Base-by-base conservation (phyloP, 2,329 filamentous ascomycete genomes). In the Nannizziopsis arthrosporioides region DNA sequence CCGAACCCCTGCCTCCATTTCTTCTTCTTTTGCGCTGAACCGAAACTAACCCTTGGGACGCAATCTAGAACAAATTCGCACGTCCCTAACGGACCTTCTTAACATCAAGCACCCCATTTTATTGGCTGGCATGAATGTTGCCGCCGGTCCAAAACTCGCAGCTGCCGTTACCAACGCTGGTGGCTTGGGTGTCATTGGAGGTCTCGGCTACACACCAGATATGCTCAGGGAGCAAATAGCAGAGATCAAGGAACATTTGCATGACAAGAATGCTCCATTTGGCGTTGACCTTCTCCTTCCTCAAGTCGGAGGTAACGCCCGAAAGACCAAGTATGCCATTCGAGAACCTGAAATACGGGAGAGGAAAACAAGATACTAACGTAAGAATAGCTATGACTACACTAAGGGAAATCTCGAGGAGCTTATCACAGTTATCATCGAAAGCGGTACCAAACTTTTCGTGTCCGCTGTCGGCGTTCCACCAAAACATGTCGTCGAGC, bases 71-170 rank as follows among this genome's bases (percentile, higher is more conserved):
- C 77, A 85, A 74, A 83, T 98, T 69, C 85, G 85, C 63, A 98
- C 92, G 47, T 81, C 85, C 57, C 75, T 89, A 61, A 98, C 92
- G 59, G 90, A 96, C 78, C 84, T 96, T 56, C 84, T 98, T 72
- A 85, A 87, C 76, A 96, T 98, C 78, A 86, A 94, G 68, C 92
- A 98, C 72, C 92, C 92, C 51, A 75, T 98, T 64, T 74, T 98
- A 62, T 82, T 98, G 54, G 92, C 92, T 59, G 92, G 92, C 67
- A 98, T 98, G 92, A 96, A 98, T 76, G 92, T 96, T 55, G 92
- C 92, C 49, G 92, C 92, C 51, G 92, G 92, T 44, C 92, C 92
- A 48, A 93, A 88, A 76, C 82, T 98, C 62, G 92, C 92, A 46
- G 92, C 92, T 31, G 92, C 92, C 37, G 92, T 98, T 59, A 93